Base-by-base conservation (phyloP, 306 rosid genomes). In the Albizia julibrissin region DNA sequence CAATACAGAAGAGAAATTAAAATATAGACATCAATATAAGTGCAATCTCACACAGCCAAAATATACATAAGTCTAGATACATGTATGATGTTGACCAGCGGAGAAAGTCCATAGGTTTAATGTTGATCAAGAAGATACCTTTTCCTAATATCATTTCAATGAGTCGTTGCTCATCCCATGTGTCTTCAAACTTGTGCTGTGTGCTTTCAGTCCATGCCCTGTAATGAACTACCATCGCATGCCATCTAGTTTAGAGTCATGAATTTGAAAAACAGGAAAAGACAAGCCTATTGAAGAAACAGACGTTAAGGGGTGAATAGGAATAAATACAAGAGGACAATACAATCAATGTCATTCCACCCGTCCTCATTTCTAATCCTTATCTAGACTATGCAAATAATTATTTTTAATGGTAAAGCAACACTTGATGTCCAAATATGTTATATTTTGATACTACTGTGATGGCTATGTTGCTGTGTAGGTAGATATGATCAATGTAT, bases 101-200 rank as follows among this genome's bases (percentile, higher is more conserved):
- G 42, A 56, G 2, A 54, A 56, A 83, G 24, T 21, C 21, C 66
- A 79, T 8, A 43, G 56, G 67, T 26, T 33, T 72, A 54, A 79
- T 61, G 43, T 64, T 61, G 37, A 70, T 18, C 47, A 67, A 40
- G 65, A 46, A 76, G 39, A 26, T 89, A 93, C 99, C 96, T 93
- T 95, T 95, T 73, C 96, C 99, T 72, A 93, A 37, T 69, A 93
- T 84, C 85, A 95, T 88, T 88, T 93, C 98, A 71, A 79, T 54
- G 27, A 97, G 98, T 19, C 90, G 91, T 74, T 89, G 99, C 84
- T 95, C 99, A 47, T 73, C 83, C 99, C 98, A 92, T 3, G 99
- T 91, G 84, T 93, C 98, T 80, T 95, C 99, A 91, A 93, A 95
- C 87, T 93, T 95, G 88, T 95, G 99, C 79, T 79, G 85, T 10